Percentiles rank a stretch among this genome's conserved stretches.
Evolutionary conservation across 2,329 filamentous ascomycete genomes (phyloP).

Genomic region (Sporothrix inflata): DNA sequence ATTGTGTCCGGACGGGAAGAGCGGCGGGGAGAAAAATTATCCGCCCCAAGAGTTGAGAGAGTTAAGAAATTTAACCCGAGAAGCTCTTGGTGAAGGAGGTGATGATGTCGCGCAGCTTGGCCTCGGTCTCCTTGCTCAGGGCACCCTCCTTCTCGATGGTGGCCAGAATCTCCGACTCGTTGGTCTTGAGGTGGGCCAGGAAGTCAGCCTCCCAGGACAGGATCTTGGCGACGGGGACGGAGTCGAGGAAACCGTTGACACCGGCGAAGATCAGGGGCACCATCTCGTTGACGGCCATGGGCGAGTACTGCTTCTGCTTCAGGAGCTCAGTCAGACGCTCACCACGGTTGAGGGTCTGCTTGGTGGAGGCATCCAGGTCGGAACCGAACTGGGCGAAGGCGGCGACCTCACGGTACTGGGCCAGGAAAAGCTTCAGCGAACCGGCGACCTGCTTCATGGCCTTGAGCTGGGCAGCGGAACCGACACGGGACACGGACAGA

Average conservation of each 20-base stretch:
- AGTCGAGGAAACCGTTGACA: constrained; percentile 96
- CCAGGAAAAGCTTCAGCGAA: constrained; percentile 99
- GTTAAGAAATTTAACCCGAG: constrained; percentile 53
- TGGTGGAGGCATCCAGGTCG: constrained; percentile 97
- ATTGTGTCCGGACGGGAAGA: constrained; percentile 24
- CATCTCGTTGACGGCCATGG: constrained; percentile 99
- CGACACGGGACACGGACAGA: constrained; percentile 99
- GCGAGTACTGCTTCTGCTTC: constrained; percentile 99
- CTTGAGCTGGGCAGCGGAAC: constrained; percentile 99
- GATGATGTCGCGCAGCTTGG: constrained; percentile 77
- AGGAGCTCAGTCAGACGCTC: constrained; percentile 98
- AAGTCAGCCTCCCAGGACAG: constrained; percentile 94
- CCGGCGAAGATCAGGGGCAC: constrained; percentile 98
- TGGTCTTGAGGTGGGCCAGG: constrained; percentile 87
- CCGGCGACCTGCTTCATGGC: constrained; percentile 99
- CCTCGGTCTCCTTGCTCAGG: constrained; percentile 91
- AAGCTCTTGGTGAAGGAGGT: constrained; percentile 92
- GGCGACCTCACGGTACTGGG: constrained; percentile 99
- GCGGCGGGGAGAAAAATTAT: constrained; percentile 19
- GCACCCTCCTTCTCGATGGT: constrained; percentile 95
- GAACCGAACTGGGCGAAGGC: constrained; percentile 99
- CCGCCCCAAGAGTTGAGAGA: constrained; percentile 6
- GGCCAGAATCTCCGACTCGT: constrained; percentile 80
- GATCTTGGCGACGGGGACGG: constrained; percentile 86
- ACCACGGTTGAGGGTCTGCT: constrained; percentile 97